Evolutionary conservation across 2,329 filamentous ascomycete species (phyloP).

Genomic region (Pseudogymnoascus sp.): DNA sequence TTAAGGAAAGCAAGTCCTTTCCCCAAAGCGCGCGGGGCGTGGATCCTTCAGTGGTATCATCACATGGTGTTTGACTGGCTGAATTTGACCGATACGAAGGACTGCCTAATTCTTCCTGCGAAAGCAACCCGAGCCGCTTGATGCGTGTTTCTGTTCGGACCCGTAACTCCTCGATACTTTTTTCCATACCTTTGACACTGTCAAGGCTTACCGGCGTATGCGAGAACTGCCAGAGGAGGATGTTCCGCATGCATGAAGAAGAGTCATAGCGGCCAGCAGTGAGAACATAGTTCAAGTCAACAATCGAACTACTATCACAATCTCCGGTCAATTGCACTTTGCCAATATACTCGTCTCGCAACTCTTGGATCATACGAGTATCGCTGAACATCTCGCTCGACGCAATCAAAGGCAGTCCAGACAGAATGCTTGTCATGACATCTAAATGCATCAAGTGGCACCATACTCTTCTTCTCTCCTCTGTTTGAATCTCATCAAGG

Average conservation of each 20-base stretch:
- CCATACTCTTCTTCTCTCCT: constrained; percentile 55
- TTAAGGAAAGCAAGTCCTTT: constrained; percentile 17
- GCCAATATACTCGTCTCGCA: constrained; percentile 46
- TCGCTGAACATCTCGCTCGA: constrained; percentile 46
- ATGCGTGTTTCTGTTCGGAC: background rate
- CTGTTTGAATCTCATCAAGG: constrained; percentile 49
- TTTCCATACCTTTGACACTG: background rate
- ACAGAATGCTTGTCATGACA: constrained; percentile 45
- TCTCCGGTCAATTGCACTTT: constrained; percentile 32
- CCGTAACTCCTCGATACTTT: background rate
- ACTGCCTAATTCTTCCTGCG: background rate
- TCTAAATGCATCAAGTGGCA: constrained; percentile 56
- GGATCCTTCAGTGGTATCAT: background rate
- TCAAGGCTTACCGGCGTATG: constrained; percentile 3
- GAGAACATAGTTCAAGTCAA: constrained; percentile 3
- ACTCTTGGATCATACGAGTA: constrained; percentile 46
- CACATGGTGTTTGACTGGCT: background rate
- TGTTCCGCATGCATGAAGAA: background rate
- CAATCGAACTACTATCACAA: background rate
- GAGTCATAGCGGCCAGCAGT: constrained; percentile 3
- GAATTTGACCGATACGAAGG: background rate
- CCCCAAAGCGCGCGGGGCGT: background rate
- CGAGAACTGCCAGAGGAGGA: constrained; percentile 2
- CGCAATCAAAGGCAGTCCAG: constrained; percentile 37
- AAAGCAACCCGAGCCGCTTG: background rate